Base-by-base conservation (phyloP, 164 flowering plant species). In the Sedum album region DNA sequence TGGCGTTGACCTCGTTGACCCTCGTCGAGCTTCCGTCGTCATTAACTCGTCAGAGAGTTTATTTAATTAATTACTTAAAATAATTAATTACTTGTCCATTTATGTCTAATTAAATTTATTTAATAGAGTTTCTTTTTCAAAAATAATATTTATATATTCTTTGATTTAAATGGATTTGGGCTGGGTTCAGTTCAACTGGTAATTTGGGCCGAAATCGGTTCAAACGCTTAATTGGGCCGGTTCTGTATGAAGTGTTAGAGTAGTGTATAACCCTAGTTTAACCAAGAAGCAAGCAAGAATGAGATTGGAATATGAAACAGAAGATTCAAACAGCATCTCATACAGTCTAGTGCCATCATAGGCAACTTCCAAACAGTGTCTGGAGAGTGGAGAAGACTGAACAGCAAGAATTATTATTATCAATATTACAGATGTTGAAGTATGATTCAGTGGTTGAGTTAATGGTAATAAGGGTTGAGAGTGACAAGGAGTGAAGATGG, bases 1-100 rank as follows among this genome's bases (percentile, higher is more conserved):
- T 68, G 67, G 72, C 1, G 68, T 84, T 0, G 86, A 88, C 49
- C 21, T 77, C 30, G 66, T 88, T 2, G 90, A 85, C 46, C 66
- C 77, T 5, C 68, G 71, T 1, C 73, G 84, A 11, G 79, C 79
- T 20, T 28, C 69, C 8, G 79, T 71, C 0, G 35, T 84, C 26
- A 1, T 78, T 6, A 76, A 71, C 26, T 79, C 14, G 65, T 82
- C 6, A 82, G 69, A 36, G 83, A 84, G 3, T 87, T 87, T 60
- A 75, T 87, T 74, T 44, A 63, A 49, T n/a, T n/a, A n/a, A n/a
- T n/a, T n/a, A n/a, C n/a, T n/a, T n/a, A n/a, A n/a, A n/a, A n/a
- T n/a, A n/a, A n/a, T n/a, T n/a, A n/a, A n/a, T n/a, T n/a, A n/a
- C n/a, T n/a, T n/a, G n/a, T n/a, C n/a, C n/a, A n/a, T n/a, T n/a